Evolutionary conservation across 345 rosid genomes (phyloP).

Genomic region (Rubroshorea leprosula): DNA sequence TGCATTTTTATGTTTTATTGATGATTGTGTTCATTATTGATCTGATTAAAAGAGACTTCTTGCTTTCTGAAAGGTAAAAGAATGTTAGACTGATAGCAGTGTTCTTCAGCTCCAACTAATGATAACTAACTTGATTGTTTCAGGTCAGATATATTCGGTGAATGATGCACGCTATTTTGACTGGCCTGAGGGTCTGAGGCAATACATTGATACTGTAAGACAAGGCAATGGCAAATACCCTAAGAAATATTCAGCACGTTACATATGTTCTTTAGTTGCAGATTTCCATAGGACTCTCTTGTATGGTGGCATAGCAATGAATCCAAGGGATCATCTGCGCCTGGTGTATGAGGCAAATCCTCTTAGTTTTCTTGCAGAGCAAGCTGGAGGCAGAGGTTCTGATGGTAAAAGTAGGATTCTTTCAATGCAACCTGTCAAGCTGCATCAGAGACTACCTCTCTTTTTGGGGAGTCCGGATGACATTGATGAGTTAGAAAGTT

Average conservation of each 20-base stretch:
- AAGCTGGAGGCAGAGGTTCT: constrained; percentile 86
- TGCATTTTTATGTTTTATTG: background rate
- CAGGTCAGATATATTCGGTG: constrained; percentile 93
- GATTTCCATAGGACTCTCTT: constrained; percentile 83
- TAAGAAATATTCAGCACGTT: constrained; percentile 88
- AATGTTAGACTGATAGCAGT: background rate
- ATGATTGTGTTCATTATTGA: background rate
- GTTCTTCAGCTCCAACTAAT: constrained; percentile 1
- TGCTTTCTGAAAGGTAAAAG: background rate
- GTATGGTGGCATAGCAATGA: constrained; percentile 93
- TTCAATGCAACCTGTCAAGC: constrained; percentile 74
- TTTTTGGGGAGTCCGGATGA: constrained; percentile 82
- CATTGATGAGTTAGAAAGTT: constrained; percentile 75
- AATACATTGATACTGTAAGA: constrained; percentile 33
- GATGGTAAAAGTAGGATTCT: constrained; percentile 71
- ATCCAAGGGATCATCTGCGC: constrained; percentile 90
- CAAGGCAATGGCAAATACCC: constrained; percentile 84
- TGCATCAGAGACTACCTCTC: constrained; percentile 85
- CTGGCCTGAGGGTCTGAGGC: constrained; percentile 88
- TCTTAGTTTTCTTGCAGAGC: constrained; percentile 79
- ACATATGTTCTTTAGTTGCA: constrained; percentile 88
- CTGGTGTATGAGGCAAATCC: constrained; percentile 92
- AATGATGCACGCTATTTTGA: constrained; percentile 91
- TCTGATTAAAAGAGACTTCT: background rate
- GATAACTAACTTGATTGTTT: constrained; percentile 7